Base-by-base conservation (phyloP, 78 protist species). In the Mantamonas sphyraenae region DNA sequence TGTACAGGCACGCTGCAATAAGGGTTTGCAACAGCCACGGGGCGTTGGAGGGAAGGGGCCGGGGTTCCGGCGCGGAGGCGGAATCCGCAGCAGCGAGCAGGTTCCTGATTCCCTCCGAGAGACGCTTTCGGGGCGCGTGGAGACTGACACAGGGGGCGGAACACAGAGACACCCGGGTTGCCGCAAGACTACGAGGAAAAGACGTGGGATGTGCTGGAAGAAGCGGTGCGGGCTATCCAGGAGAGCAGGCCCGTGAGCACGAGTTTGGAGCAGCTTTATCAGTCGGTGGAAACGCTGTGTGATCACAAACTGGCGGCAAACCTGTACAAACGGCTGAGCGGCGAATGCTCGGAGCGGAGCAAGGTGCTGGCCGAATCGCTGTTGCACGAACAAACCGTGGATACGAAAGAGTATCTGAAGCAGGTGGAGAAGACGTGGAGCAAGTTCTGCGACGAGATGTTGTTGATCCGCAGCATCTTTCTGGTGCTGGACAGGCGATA, bases 401-500 rank as follows among this genome's bases (percentile, higher is more conserved):
- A 74, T 20, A 26, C 71, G 12, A 2, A 5, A 20, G 51, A 31
- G 7, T 74, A 66, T 40, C 68, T 75, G 20, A 8, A 50, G 38
- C 39, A 17, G 20, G 63, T 75, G 34, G 59, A 64, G 24, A 16
- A 2, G 20, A 2, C n/a, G 45, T 75, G 80, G 80, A 10, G 8
- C 17, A 30, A 8, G 19, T 73, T 66, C 47, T 56, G 73, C 73
- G n/a, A 64, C 1, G 64, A 75, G 42, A 66, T 66, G 76, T 50
- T 16, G 50, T 26, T 66, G 70, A 73, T 91, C n/a, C 73, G 90
- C 31, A 39, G 76, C 28, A 77, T 91, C 42, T 92, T 92, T 64
- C 70, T 92, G 30, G 58, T 40, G 69, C 67, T 92, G 42, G 96
- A 92, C 69, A 77, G 96, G 30, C 84, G 85, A 0, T 90, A 84